A percentile compares a stretch with the other conserved stretches of the same genome.
Conservation (phyloP, 1,284 basidiomycete genomes). For the Leccinum fuscescens region DNA sequence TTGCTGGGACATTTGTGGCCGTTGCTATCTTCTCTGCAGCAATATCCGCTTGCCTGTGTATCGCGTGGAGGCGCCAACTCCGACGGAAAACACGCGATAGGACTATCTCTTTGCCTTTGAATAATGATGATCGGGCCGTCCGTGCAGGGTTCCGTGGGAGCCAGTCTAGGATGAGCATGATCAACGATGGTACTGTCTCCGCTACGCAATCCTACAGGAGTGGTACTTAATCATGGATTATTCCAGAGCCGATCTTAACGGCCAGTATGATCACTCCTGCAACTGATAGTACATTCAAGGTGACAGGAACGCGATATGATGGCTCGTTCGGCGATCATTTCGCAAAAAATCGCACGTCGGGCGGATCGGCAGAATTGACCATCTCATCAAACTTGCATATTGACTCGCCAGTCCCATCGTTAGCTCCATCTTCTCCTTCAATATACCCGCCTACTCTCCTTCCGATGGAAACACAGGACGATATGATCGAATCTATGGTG, state of each 20-base stretch:
- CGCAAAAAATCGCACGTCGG: not conserved
- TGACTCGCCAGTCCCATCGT: slow-evolving; percentile 6
- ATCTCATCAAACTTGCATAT: slow-evolving; percentile 20
- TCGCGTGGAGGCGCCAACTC: slow-evolving; percentile 42
- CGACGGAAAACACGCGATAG: slow-evolving; percentile 31
- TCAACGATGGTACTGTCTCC: not conserved
- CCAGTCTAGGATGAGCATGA: slow-evolving; percentile 16
- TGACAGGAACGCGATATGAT: not conserved
- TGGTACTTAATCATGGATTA: not conserved
- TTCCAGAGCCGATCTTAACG: not conserved
- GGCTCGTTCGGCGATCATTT: not conserved
- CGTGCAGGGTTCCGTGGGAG: slow-evolving; percentile 20
- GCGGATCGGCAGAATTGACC: slow-evolving; percentile 15
- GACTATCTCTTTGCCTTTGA: slow-evolving; percentile 37
- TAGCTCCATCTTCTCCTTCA: slow-evolving; percentile 15
- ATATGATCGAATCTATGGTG: not conserved
- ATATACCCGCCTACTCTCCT: slow-evolving; percentile 12
- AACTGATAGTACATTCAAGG: not conserved
- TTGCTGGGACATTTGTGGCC: slow-evolving; percentile 56
- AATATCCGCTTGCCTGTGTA: slow-evolving; percentile 36
- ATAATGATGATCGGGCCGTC: slow-evolving; percentile 29
- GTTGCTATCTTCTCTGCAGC: slow-evolving; percentile 45
- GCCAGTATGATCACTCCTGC: not conserved
- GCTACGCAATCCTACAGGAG: not conserved
- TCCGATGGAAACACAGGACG: not conserved